Conservation (phyloP, 345 rosid genomes). For the Dimocarpus longan region DNA sequence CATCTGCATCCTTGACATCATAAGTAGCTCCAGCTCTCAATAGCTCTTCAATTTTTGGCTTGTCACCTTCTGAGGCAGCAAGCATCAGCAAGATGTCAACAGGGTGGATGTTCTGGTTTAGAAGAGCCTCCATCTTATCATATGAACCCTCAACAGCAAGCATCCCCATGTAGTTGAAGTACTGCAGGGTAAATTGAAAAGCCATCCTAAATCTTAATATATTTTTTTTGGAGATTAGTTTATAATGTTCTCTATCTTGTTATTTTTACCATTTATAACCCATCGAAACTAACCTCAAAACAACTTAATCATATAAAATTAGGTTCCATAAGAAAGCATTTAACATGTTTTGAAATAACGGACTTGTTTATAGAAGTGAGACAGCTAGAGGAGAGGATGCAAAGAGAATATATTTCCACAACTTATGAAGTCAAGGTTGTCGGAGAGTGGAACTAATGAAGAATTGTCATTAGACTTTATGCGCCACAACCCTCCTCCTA, state of each 20-base stretch:
- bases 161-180: slow-evolving; percentile 97
- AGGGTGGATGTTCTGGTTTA: slow-evolving; percentile 74
- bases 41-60: slow-evolving; percentile 85
- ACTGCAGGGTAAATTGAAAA: slow-evolving; percentile 46
- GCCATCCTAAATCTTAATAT: background rate
- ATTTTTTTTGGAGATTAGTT: background rate
- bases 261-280: background rate
- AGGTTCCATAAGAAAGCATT: too few species aligned
- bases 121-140: slow-evolving; percentile 89
- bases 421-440: background rate
- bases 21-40: slow-evolving; percentile 77
- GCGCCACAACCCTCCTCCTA: background rate
- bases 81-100: slow-evolving; percentile 77
- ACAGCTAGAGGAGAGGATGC: too few species aligned
- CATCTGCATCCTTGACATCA: slow-evolving; percentile 67
- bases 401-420: background rate
- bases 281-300: background rate
- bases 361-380: background rate
- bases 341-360: background rate
- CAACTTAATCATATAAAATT: too few species aligned
- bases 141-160: slow-evolving; percentile 91
- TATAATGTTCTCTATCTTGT: background rate
- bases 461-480: background rate
- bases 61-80: slow-evolving; percentile 89
- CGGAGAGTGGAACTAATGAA: background rate